Base-by-base conservation (phyloP, 2,329 filamentous ascomycete genomes). In the Xylaria sp. region DNA sequence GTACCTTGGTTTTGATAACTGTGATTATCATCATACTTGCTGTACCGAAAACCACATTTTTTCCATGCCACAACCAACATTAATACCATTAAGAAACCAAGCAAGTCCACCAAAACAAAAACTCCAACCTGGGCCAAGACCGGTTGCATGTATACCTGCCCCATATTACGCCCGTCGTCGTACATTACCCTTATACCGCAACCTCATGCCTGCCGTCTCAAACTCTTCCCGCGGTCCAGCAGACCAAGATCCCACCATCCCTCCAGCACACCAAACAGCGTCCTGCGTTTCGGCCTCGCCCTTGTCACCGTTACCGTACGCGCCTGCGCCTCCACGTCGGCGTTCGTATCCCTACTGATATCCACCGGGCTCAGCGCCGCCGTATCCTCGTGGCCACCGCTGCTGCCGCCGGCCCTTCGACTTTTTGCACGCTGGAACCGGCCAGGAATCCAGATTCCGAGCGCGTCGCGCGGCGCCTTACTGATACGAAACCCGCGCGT, bases 201-300 rank as follows among this genome's bases (percentile, higher is more conserved):
- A 34, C 38, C n/a, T 57, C 42, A 57, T 46, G 22, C 44, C 39
- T 56, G 62, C 4, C 56, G 57, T 44, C 60, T 63, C 26, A 67
- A 44, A 54, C 77, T 72, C 66, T 70, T 78, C 21, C 79, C 60
- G 17, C 69, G 61, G 29, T 72, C 78, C 49, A 82, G 59, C 50
- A 82, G 63, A 3, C 74, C 77, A 50, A 82, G 66, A 66, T 82
- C 79, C 79, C 80, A 83, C 79, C 79, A 83, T 4, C 79, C 80
- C 39, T 81, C 78, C 22, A 82, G 71, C 18, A 74, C 69, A 38
- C 76, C 71, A 56, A 80, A 69, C 19, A 83, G 66, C 1, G 79
- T 82, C 70, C 70, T 78, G 7, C 78, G 72, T 61, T 71, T 74
- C 24, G 72, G 71, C 49, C 69, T 72, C 18, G 49, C 54, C 37